Evolutionary conservation across 352 stramenopile genomes (phyloP).

Genomic region (Globisporangium paddicum): DNA sequence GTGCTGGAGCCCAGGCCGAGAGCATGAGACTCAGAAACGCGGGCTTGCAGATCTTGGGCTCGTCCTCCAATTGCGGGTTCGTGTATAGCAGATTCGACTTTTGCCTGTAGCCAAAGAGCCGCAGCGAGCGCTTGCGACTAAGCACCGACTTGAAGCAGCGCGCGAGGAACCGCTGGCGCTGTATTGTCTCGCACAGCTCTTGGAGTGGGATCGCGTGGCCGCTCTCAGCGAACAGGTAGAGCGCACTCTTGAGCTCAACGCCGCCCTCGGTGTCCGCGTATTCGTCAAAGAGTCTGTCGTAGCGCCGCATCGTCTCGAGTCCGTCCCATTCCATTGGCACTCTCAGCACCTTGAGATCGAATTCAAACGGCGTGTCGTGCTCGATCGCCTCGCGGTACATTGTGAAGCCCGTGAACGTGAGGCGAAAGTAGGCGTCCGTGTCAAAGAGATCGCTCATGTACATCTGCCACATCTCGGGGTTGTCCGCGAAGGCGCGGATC

Average conservation of each 20-base stretch:
- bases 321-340: conserved; percentile 42
- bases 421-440: conserved; percentile 23
- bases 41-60: conserved; percentile 40
- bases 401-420: conserved; percentile 61
- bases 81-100: conserved; percentile 34
- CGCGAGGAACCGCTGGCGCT: conserved; percentile 29
- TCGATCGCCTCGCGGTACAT: conserved; percentile 50
- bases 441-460: conserved; percentile 56
- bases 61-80: conserved; percentile 27
- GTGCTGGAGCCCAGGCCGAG: conserved; percentile 34
- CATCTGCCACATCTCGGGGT: conserved; percentile 56
- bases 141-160: conserved; percentile 40
- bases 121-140: conserved; percentile 41
- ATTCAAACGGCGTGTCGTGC: conserved; percentile 25
- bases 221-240: conserved; percentile 52
- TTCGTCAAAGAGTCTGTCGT: conserved; percentile 35
- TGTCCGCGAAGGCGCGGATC: conserved; percentile 28
- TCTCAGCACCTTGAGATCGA: conserved; percentile 34
- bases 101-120: conserved; percentile 66
- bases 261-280: conserved; percentile 38
- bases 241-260: conserved; percentile 28
- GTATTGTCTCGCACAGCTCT: conserved; percentile 35
- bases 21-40: conserved; percentile 41
- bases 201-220: conserved; percentile 21
- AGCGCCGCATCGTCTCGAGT: conserved; percentile 13